Percentiles rank a stretch among this genome's conserved stretches.
Conservation (phyloP, 805 yeast genomes). For the Saturnispora bothae region DNA sequence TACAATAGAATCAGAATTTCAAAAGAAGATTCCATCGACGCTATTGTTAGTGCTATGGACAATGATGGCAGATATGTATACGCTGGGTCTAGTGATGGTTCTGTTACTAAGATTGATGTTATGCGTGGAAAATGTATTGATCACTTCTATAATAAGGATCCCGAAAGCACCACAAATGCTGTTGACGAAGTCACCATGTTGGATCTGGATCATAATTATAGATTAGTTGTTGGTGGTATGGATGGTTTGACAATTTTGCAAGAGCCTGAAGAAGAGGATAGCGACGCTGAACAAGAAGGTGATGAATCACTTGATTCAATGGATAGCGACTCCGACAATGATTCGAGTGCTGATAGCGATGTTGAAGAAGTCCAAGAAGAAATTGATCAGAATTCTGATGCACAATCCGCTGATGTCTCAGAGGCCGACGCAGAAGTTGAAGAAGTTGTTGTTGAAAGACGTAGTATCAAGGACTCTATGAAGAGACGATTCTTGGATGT, state of each 20-base stretch:
- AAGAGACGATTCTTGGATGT: not conserved
- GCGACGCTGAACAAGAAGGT: not conserved
- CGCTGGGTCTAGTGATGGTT: constrained; percentile 77
- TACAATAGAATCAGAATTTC: constrained; percentile 61
- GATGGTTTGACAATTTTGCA: constrained; percentile 73
- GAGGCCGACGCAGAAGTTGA: not conserved
- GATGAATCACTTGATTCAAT: constrained; percentile 3
- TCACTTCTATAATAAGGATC: constrained; percentile 50
- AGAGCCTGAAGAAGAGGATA: constrained; percentile 14
- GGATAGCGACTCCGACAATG: constrained; percentile 1
- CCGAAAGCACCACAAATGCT: constrained; percentile 54
- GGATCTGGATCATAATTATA: constrained; percentile 73
- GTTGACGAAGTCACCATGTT: constrained; percentile 66
- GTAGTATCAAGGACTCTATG: not conserved
- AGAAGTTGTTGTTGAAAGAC: not conserved
- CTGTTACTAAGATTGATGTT: constrained; percentile 55
- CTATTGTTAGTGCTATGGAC: constrained; percentile 48
- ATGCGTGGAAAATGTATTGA: constrained; percentile 55
- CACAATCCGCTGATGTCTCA: not conserved
- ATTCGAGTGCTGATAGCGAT: not conserved
- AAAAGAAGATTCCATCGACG: constrained; percentile 57
- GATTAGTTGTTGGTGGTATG: constrained; percentile 78
- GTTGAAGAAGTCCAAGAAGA: not conserved
- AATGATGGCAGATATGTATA: constrained; percentile 47
- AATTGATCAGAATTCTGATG: too few relatives aligned